These are phyloP conservation scores for Picea engelmannii DNA, from an alignment of 83 land plant species.

Conservation along the genomic window DNA sequence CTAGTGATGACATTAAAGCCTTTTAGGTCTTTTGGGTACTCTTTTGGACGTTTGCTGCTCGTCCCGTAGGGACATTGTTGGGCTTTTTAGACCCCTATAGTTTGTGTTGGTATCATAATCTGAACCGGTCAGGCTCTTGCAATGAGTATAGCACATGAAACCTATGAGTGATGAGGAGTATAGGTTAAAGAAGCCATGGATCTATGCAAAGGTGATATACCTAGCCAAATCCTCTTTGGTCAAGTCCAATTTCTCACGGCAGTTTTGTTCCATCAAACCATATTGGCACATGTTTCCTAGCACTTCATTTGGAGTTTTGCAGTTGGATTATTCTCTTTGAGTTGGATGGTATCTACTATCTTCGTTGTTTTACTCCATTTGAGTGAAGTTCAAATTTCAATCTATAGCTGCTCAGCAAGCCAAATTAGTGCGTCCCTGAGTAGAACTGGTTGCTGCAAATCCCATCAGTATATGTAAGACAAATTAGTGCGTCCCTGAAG, in stretches of 20 bases:
- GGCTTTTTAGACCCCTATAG: neutral
- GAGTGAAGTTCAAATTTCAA: neutral
- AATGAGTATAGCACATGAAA: too few relatives aligned
- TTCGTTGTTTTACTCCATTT: neutral
- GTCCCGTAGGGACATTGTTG: neutral
- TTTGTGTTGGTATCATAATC: too few relatives aligned
- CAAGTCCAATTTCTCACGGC: constrained; percentile 11
- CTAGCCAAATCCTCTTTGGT: constrained; percentile 1
- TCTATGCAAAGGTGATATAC: too few relatives aligned
- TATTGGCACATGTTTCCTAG: constrained; percentile 8
- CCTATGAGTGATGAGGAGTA: too few relatives aligned
- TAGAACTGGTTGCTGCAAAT: neutral
- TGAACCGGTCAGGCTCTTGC: too few relatives aligned
- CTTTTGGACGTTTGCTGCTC: neutral
- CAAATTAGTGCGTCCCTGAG: neutral
- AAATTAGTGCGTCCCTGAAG: neutral
- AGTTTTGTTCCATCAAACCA: constrained; percentile 8
- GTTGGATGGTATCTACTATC: neutral
- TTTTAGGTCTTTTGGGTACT: neutral
- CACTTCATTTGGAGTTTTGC: constrained; percentile 9
- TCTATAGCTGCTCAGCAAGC: neutral
- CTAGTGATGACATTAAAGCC: neutral
- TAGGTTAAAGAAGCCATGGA: too few relatives aligned
- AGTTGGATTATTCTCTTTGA: constrained; percentile 11
- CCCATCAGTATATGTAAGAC: neutral